Percentiles rank a stretch among this genome's conserved stretches.
phyloP scores from a whole-genome alignment of 805 yeast genomes.

The Kodamaea sagamina region DNA sequence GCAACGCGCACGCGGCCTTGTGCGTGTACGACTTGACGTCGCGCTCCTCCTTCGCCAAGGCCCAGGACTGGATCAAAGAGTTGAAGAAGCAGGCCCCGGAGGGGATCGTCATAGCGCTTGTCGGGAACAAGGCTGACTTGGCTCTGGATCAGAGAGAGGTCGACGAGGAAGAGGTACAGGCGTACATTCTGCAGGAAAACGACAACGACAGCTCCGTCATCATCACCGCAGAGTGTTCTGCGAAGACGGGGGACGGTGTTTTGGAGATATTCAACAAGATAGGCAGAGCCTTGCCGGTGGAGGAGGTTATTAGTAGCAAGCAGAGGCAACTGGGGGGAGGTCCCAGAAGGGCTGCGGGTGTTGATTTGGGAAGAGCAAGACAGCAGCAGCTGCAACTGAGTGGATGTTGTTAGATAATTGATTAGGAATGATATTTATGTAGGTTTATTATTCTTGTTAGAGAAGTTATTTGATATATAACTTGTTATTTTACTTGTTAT shows the following conservation, averaged over 20 bases:
- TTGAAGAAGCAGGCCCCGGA: constrained; percentile 77
- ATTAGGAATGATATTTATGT: too few species aligned
- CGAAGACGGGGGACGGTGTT: constrained; percentile 47
- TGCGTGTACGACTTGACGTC: constrained; percentile 78
- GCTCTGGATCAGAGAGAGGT: constrained; percentile 46
- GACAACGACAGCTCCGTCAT: constrained; percentile 48
- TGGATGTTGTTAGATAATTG: constrained; percentile 24
- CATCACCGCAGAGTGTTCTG: constrained; percentile 44
- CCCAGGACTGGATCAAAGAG: constrained; percentile 78
- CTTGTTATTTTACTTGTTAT: too few species aligned
- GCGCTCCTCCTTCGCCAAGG: constrained; percentile 64
- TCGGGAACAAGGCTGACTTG: constrained; percentile 78
- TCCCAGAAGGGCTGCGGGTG: constrained; percentile 35
- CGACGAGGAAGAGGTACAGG: constrained; percentile 44
- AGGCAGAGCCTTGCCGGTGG: constrained; percentile 45
- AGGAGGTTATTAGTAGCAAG: constrained; percentile 30
- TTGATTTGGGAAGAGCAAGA: constrained; percentile 36
- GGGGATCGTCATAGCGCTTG: constrained; percentile 74
- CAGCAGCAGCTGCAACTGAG: constrained; percentile 24
- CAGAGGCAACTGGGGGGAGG: constrained; percentile 28
- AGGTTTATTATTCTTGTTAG: too few species aligned
- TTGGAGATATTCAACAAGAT: constrained; percentile 41
- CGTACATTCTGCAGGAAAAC: constrained; percentile 40
- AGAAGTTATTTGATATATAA: too few species aligned
- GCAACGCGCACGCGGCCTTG: constrained; percentile 78